Conservation (phyloP, 805 yeast genomes). For the Saturnispora galanensis region DNA sequence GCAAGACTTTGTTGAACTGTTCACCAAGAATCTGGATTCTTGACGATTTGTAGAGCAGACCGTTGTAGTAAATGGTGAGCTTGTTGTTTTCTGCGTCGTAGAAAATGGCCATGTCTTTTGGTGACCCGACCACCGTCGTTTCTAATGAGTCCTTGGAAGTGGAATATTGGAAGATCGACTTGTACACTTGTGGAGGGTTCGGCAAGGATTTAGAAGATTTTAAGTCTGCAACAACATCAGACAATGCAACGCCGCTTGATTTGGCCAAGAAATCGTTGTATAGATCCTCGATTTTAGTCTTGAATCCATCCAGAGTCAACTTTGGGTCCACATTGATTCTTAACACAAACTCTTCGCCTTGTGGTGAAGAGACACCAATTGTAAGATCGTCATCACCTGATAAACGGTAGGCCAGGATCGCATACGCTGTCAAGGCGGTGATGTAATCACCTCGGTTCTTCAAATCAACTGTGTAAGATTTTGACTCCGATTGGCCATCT, state of each 20-base stretch:
- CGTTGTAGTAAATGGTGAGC: slow-evolving; percentile 55
- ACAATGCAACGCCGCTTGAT: slow-evolving; percentile 34
- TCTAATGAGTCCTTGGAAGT: slow-evolving; percentile 31
- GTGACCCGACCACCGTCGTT: slow-evolving; percentile 40
- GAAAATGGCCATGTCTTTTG: slow-evolving; percentile 60
- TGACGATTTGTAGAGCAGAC: slow-evolving; percentile 58
- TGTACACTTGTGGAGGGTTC: slow-evolving; percentile 52
- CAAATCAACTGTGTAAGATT: slow-evolving; percentile 24
- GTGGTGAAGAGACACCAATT: slow-evolving; percentile 63
- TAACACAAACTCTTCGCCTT: slow-evolving; percentile 44
- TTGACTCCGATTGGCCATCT: slow-evolving; percentile 57
- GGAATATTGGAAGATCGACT: slow-evolving; percentile 44
- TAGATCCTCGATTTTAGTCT: slow-evolving; percentile 34
- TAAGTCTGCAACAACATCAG: slow-evolving; percentile 45
- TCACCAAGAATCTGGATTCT: slow-evolving; percentile 64
- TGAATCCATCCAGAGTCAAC: slow-evolving; percentile 44
- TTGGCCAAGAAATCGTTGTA: slow-evolving; percentile 27
- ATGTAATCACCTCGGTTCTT: slow-evolving; percentile 28
- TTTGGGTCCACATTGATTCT: slow-evolving; percentile 49
- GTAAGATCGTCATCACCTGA: slow-evolving; percentile 93
- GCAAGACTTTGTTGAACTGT: slow-evolving; percentile 52
- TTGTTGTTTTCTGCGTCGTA: slow-evolving; percentile 21
- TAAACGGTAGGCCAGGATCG: slow-evolving; percentile 62
- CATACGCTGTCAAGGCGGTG: slow-evolving; percentile 54
- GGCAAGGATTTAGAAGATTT: slow-evolving; percentile 42